These are phyloP conservation scores for Aspergillus panamensis DNA, from an alignment of 495 filamentous ascomycete genomes.

Conservation along the genomic window DNA sequence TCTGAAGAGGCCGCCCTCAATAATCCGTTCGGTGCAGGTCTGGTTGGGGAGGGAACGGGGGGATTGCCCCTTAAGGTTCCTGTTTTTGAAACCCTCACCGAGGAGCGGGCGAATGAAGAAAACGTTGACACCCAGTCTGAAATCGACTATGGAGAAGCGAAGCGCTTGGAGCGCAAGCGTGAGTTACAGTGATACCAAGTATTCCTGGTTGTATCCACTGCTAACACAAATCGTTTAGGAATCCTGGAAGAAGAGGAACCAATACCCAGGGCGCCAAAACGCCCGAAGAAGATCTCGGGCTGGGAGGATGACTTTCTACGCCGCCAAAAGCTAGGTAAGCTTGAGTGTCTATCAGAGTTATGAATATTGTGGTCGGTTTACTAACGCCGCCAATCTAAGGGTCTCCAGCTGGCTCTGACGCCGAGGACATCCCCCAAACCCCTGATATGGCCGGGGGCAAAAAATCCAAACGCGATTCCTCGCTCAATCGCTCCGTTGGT, in stretches of 20 bases:
- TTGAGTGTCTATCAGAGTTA: conserved; percentile 20
- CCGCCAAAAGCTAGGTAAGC: conserved; percentile 24
- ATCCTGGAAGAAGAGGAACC: conserved; percentile 65
- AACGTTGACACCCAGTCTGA: conserved; percentile 90
- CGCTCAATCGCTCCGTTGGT: conserved; percentile 30
- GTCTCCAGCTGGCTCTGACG: conserved; percentile 19
- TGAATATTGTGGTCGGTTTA: neutral
- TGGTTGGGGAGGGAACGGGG: conserved; percentile 55
- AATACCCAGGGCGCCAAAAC: conserved; percentile 53
- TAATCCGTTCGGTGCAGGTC: conserved; percentile 85
- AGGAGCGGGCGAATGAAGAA: conserved; percentile 73
- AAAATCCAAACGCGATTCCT: conserved; percentile 37
- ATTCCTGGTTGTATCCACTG: neutral
- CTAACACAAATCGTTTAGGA: conserved; percentile 23
- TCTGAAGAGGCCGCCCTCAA: conserved; percentile 72
- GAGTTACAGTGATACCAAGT: conserved; percentile 21
- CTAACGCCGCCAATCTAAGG: neutral
- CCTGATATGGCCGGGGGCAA: conserved; percentile 36
- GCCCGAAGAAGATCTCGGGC: conserved; percentile 44
- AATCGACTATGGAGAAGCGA: conserved; percentile 77
- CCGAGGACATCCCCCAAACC: conserved; percentile 38
- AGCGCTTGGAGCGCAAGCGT: conserved; percentile 80
- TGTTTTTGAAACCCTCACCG: conserved; percentile 67
- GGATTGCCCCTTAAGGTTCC: conserved; percentile 79
- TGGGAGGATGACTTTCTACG: neutral